A percentile compares a stretch with the other conserved stretches of the same genome.
Evolutionary conservation across 2,329 filamentous ascomycete species (phyloP).

Genomic region (Fonsecaea monophora): DNA sequence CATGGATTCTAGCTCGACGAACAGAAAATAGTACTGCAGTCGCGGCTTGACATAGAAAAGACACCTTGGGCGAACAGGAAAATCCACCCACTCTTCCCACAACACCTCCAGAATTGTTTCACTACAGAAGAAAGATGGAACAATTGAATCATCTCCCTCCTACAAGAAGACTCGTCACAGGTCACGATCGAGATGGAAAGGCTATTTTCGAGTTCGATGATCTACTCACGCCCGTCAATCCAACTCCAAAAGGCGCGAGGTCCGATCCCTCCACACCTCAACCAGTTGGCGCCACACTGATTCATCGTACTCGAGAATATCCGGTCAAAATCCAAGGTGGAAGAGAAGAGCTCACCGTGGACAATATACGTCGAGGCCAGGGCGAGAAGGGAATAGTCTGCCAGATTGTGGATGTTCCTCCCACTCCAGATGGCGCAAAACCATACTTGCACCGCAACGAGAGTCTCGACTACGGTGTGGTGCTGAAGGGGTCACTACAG

Average conservation of each 20-base stretch:
- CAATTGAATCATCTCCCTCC: slow-evolving; percentile 2
- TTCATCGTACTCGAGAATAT: slow-evolving; percentile 6
- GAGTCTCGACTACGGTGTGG: slow-evolving; percentile 43
- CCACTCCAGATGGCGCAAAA: slow-evolving; percentile 1
- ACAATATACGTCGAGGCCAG: slow-evolving; percentile 21
- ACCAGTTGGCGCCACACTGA: not conserved
- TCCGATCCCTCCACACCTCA: slow-evolving; percentile 14
- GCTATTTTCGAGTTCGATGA: slow-evolving; percentile 42
- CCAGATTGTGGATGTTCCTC: slow-evolving; percentile 40
- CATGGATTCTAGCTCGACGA: not conserved
- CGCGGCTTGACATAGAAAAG: not conserved
- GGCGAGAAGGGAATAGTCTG: slow-evolving; percentile 33
- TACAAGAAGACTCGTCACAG: slow-evolving; percentile 39
- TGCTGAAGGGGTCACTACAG: slow-evolving; percentile 42
- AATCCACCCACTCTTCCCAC: not conserved
- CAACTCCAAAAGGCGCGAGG: slow-evolving; percentile 30
- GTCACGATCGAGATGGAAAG: slow-evolving; percentile 40
- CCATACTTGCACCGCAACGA: slow-evolving; percentile 24
- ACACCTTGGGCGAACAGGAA: not conserved
- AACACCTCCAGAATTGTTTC: not conserved
- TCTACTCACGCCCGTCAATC: slow-evolving; percentile 45
- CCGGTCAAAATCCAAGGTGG: slow-evolving; percentile 27
- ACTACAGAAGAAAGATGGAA: not conserved
- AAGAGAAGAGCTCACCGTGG: slow-evolving; percentile 31
- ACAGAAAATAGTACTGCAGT: not conserved